phyloP scores from a whole-genome alignment of 2,329 filamentous ascomycete species.

The Fusarium secorum region DNA sequence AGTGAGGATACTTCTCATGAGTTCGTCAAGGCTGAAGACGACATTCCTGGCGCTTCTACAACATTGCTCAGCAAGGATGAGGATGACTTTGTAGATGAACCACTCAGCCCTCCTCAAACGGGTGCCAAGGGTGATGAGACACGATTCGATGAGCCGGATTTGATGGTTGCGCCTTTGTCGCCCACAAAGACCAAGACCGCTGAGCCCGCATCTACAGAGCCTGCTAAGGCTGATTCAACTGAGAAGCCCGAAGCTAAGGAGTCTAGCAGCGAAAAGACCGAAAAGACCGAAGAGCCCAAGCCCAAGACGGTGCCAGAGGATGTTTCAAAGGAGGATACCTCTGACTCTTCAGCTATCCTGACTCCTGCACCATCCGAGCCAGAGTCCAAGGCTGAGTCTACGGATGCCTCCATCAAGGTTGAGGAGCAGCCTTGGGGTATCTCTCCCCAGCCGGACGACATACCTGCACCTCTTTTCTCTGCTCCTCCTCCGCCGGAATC shows the following conservation, averaged over 20 bases:
- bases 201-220: constrained; percentile 34
- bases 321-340: constrained; percentile 18
- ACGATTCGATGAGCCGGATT: constrained; percentile 63
- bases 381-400: constrained; percentile 26
- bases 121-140: constrained; percentile 63
- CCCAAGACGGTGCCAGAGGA: neutral
- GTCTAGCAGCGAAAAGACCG: neutral
- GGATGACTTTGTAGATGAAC: constrained; percentile 81
- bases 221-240: constrained; percentile 12
- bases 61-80: constrained; percentile 62
- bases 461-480: constrained; percentile 68
- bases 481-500: constrained; percentile 43
- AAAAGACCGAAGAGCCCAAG: constrained; percentile 5
- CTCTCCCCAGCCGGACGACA: constrained; percentile 70
- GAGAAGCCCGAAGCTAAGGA: constrained; percentile 26
- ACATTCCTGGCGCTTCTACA: constrained; percentile 49
- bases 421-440: constrained; percentile 43
- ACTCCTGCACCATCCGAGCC: constrained; percentile 39
- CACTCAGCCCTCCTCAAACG: constrained; percentile 72
- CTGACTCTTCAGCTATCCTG: constrained; percentile 33
- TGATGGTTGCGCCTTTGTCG: constrained; percentile 66
- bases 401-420: constrained; percentile 16
- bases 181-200: constrained; percentile 52
- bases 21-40: constrained; percentile 67
- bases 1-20: constrained; percentile 76